Percentiles rank a stretch among this genome's conserved stretches.
phyloP scores from a whole-genome alignment of 345 rosid species.

The Salix exigua region DNA sequence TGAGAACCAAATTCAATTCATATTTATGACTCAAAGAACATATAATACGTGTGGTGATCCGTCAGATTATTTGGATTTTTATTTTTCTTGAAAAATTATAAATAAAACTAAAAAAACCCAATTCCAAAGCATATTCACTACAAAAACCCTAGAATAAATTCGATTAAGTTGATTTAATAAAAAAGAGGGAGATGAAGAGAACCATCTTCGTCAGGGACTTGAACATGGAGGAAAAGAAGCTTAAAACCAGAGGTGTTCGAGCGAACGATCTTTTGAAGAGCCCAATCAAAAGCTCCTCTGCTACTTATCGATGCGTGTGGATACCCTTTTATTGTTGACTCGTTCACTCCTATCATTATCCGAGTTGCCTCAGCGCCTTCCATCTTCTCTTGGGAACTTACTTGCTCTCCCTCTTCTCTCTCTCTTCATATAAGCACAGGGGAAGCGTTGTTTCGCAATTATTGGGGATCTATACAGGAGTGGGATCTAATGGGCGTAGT shows the following conservation, averaged over 20 bases:
- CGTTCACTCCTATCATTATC: conserved; percentile 76
- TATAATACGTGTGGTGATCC: no score
- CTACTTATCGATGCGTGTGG: conserved; percentile 95
- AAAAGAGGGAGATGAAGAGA: conserved; percentile 14
- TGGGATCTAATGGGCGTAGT: not conserved
- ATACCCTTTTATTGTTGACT: conserved; percentile 84
- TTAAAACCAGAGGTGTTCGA: conserved; percentile 70
- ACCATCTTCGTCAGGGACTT: conserved; percentile 98
- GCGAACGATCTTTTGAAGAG: conserved; percentile 75
- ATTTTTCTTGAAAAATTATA: no score
- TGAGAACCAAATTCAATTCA: no score
- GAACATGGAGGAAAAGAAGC: conserved; percentile 91
- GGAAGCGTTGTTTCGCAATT: no score
- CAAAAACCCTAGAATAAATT: no score
- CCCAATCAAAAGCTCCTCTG: conserved; percentile 92
- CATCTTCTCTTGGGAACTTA: conserved; percentile 11
- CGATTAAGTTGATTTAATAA: not conserved
- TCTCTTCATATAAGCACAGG: no score
- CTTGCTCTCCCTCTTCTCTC: not conserved
- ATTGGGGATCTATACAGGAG: no score
- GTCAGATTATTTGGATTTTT: no score
- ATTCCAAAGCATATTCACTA: no score
- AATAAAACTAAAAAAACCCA: no score
- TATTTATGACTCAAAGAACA: no score
- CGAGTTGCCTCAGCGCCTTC: conserved; percentile 55